Evolutionary conservation across 2,329 filamentous ascomycete genomes (phyloP), one percentile per base, ranked within the genome.

Genomic region (Alternaria hordeiaustralica): DNA sequence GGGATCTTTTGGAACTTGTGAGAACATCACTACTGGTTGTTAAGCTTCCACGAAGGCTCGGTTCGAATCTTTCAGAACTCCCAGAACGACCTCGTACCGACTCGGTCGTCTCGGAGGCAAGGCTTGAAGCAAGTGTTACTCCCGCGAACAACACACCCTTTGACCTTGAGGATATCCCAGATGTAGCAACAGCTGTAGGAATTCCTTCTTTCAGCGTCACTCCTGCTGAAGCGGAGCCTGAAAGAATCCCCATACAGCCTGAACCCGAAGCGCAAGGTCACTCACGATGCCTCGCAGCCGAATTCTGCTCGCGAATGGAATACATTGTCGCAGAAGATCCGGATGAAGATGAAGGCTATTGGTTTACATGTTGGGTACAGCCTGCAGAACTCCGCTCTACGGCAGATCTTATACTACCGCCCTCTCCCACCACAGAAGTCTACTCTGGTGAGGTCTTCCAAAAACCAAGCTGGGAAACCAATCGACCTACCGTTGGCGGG

Each of bases 1-100:
- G 60, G 5, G 51, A 65, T 43, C 60, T 65, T 15, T 30, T 63
- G 25, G 60, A 65, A 23, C 12, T 65, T 2, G 63, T 65, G 8
- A 25, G 36, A n/a, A 57, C 23, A 20, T 33, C 30, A n/a, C 25
- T 65, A 13, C 51, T 65, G 2, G 60, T 63, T 4, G 63, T 65
- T 3, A 57, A 51, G 9, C 45, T 65, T 25, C 63, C 59, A 3
- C 20, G 41, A 26, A 26, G 50, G 15, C 28, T 53, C 6, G 51
- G 60, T 13, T 46, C 56, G 11, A 43, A 21, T 3, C 13, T 44
- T 3, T 28, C 15, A 11, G 43, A 44, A 4, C 3, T 6, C 3
- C 18, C 47, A 7, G 23, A 41, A 26, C 45, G 21, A 30, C 3
- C 23, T 6, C 56, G 46, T 6, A 43, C 18, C 21, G 56, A 58